Percentiles rank a stretch among this genome's conserved stretches.
phyloP scores from a whole-genome alignment of 768 basidiomycete species.

The Pulveroboletus sp. region DNA sequence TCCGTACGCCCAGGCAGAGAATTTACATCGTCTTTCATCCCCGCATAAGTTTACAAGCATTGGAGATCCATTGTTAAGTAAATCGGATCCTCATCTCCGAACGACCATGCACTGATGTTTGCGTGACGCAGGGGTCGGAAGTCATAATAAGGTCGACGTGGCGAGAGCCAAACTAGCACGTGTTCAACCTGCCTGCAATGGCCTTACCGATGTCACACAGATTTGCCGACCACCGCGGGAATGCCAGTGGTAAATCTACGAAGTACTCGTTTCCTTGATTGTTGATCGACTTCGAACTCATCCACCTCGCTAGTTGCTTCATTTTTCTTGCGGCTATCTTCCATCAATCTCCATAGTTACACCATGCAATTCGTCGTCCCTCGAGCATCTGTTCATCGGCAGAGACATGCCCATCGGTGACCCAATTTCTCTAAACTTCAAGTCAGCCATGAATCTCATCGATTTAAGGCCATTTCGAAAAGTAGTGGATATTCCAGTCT shows the following conservation, averaged over 20 bases:
- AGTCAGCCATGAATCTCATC: conserved; percentile 12
- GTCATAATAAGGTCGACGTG: conserved; percentile 3
- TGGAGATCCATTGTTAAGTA: conserved; percentile 17
- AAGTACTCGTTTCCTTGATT: conserved; percentile 8
- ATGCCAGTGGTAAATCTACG: background rate
- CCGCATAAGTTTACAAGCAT: conserved; percentile 18
- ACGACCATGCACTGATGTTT: conserved; percentile 16
- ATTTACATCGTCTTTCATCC: background rate
- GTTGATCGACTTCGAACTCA: conserved; percentile 12
- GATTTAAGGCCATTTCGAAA: no score
- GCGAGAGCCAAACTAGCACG: background rate
- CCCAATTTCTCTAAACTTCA: conserved; percentile 1
- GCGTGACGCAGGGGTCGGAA: background rate
- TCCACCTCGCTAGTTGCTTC: conserved; percentile 18
- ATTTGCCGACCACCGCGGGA: conserved; percentile 22
- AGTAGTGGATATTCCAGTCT: no score
- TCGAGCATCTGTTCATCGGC: conserved; percentile 12
- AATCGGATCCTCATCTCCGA: no score
- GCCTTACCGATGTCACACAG: conserved; percentile 12
- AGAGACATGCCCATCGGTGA: background rate
- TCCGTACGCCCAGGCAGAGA: background rate
- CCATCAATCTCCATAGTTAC: conserved; percentile 10
- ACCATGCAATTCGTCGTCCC: conserved; percentile 13
- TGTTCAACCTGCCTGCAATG: conserved; percentile 11
- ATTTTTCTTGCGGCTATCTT: conserved; percentile 8